phyloP scores from a whole-genome alignment of 2,329 filamentous ascomycete species.

The Fusarium avenaceum region DNA sequence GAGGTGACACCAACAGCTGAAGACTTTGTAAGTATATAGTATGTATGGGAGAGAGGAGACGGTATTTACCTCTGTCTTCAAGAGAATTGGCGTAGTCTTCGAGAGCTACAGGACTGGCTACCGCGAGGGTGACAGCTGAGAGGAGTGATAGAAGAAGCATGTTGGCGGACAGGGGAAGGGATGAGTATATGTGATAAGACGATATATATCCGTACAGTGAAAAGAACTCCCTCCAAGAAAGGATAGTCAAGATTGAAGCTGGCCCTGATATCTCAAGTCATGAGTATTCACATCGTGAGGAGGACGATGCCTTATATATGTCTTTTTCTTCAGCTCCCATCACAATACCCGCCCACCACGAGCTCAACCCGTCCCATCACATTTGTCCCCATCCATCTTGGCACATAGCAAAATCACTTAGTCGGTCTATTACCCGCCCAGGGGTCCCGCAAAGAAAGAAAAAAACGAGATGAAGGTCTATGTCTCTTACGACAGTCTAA shows the following conservation, averaged over 20 bases:
- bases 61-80: conserved; percentile 53
- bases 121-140: conserved; percentile 46
- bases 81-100: conserved; percentile 48
- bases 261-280: conserved; percentile 28
- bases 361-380: conserved; percentile 9
- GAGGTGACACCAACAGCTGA: conserved; percentile 21
- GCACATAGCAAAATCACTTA: not conserved
- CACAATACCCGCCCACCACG: conserved; percentile 27
- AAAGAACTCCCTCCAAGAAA: conserved; percentile 14
- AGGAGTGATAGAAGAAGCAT: conserved; percentile 49
- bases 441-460: not conserved
- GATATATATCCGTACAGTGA: not conserved
- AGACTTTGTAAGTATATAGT: not conserved
- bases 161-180: conserved; percentile 6
- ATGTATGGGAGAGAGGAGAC: no score
- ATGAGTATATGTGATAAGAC: conserved; percentile 2
- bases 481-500: conserved; percentile 2
- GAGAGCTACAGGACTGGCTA: conserved; percentile 47
- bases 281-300: conserved; percentile 19
- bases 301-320: conserved; percentile 28
- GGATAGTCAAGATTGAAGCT: conserved; percentile 7
- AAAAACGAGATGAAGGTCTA: conserved; percentile 17
- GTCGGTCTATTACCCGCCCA: conserved; percentile 29
- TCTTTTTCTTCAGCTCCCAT: conserved; percentile 15
- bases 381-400: conserved; percentile 18